These are phyloP conservation scores for Toxicodendron radicans DNA, from an alignment of 345 rosid genomes.

Conservation along the genomic window DNA sequence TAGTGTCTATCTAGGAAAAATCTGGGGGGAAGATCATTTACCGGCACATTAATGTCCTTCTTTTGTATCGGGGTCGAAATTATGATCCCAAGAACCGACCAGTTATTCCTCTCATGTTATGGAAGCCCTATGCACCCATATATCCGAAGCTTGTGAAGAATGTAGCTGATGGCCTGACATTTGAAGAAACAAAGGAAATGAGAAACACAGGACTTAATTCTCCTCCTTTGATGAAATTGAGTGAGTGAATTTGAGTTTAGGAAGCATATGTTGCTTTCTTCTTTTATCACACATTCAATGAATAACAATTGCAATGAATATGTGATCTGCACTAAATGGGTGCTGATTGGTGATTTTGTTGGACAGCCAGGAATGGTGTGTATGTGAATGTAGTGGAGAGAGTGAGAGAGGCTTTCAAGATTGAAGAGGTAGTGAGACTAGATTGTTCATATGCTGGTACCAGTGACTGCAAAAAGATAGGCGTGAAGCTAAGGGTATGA, in stretches of 20 bases:
- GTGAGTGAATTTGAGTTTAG: slow-evolving; percentile 40
- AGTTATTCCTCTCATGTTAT: slow-evolving; percentile 74
- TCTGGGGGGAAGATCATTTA: slow-evolving; percentile 74
- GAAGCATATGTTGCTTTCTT: not conserved
- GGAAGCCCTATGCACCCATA: slow-evolving; percentile 93
- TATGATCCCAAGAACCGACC: slow-evolving; percentile 72
- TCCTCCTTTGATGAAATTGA: slow-evolving; percentile 66
- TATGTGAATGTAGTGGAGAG: slow-evolving; percentile 74
- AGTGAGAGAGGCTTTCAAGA: slow-evolving; percentile 62
- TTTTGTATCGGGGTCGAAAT: slow-evolving; percentile 73
- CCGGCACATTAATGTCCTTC: slow-evolving; percentile 60
- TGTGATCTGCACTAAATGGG: not conserved
- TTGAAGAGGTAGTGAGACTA: slow-evolving; percentile 72
- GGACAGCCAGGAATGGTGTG: slow-evolving; percentile 89
- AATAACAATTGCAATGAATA: not conserved
- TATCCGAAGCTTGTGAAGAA: slow-evolving; percentile 77
- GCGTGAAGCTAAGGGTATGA: slow-evolving; percentile 74
- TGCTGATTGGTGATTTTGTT: slow-evolving; percentile 12
- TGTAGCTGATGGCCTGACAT: slow-evolving; percentile 70
- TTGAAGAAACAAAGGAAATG: slow-evolving; percentile 86
- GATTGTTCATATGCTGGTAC: slow-evolving; percentile 79
- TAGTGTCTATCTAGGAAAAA: slow-evolving; percentile 62
- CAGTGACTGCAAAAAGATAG: slow-evolving; percentile 85
- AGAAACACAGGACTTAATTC: slow-evolving; percentile 64
- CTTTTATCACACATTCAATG: not conserved